Conservation (phyloP, 164 flowering plant species). For the Akebia trifoliata region DNA sequence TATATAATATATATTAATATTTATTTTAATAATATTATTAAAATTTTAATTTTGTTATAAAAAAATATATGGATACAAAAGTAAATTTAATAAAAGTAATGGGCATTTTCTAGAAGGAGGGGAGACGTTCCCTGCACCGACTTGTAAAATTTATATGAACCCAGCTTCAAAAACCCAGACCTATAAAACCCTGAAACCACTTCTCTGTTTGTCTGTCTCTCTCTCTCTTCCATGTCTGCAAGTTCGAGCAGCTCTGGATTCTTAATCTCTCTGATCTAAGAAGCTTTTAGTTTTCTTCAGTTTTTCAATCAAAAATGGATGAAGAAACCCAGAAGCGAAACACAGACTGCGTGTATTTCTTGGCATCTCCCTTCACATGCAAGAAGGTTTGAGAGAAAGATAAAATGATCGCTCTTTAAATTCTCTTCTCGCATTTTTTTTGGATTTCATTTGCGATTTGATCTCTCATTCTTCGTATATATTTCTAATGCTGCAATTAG, state of each 20-base stretch:
- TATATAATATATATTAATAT: no score
- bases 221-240: conserved; percentile 8
- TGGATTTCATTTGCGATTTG: not conserved
- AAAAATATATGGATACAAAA: no score
- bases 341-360: conserved; percentile 82
- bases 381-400: conserved; percentile 43
- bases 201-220: conserved; percentile 8
- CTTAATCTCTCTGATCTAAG: no score
- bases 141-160: no score
- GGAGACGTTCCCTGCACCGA: no score
- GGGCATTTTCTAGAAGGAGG: no score
- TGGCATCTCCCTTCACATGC: conserved; percentile 95
- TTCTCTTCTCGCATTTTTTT: not conserved
- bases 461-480: not conserved
- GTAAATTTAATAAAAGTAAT: no score
- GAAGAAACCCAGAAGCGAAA: conserved; percentile 48
- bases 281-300: no score
- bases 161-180: conserved; percentile 6
- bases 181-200: conserved; percentile 5
- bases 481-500: not conserved
- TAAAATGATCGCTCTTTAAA: no score
- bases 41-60: no score
- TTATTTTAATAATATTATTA: no score
- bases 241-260: not conserved
- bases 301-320: conserved; percentile 39